Base-by-base conservation (phyloP, 768 basidiomycete species). In the Tylopilus vinaceipallidus region DNA sequence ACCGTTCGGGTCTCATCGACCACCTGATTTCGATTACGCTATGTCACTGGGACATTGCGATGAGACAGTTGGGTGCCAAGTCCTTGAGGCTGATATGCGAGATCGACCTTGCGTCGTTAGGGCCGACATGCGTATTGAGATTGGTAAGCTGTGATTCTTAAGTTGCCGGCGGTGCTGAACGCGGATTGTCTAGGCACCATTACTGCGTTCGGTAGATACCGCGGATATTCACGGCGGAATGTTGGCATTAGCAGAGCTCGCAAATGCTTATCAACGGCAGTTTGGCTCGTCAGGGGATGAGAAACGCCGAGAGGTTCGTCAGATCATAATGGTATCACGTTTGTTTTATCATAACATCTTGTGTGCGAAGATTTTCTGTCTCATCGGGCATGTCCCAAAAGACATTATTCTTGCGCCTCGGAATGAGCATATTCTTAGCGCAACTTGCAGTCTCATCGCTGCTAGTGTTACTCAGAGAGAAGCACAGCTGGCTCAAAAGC, bases 21-120 rank as follows among this genome's bases (percentile, higher is more conserved):
- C 91, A 95, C 63, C 64, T 97, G 35, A 64, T 90, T 33, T 72
- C 80, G 53, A 82, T 87, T 37, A 85, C 87, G 0, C 61, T 95
- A 46, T 76, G 88, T 45, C 95, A 98, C 67, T 98, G 95, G 95
- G 95, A 98, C 62, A 66, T 78, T 4, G 67, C 77, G 22, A 87
- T 98, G 81, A 78, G 95, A 47, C 76, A 80, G 47, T 71, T 92
- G 11, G 90, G 84, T 20, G 82, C 93, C 8, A 77, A 84, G 58
- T 87, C 94, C 11, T 70, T 97, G 48, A 75, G 82, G 37, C 70
- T 72, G 13, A 78, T 97, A 44, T 88, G 86, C 58, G 70, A 79
- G 42, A 64, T 80, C 27, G 82, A 91, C 62, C 72, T 87, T 12
- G 52, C 66, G 13, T 66, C 43, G 16, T 70, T 90, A 11, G 84